Evolutionary conservation across 169 alveolate species (phyloP), one percentile per base, ranked within the genome.

Genomic region (Haemoproteus tartakovskyi): DNA sequence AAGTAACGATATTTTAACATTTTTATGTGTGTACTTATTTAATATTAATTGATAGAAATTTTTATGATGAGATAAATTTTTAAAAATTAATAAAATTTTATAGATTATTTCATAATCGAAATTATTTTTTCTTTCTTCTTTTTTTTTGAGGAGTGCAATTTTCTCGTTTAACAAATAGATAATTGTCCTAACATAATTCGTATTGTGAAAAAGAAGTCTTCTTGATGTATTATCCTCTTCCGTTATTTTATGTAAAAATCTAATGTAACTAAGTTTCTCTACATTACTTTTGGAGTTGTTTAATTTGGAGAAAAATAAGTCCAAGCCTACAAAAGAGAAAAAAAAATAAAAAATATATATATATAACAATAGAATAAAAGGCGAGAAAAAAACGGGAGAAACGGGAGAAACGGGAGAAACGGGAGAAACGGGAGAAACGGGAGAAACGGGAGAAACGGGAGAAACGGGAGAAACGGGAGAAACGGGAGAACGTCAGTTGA

Each of bases 1-100:
- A 3, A 74, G 12, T n/a, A 74, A 50, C 4, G 84, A 74, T 2
- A 74, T 43, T 57, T 74, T 74, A 11, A 19, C 64, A 56, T 74
- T 74, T 74, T 74, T 74, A 45, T 74, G 84, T 43, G 84, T 74
- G 36, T 56, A 74, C 12, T 74, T 62, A 27, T 57, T 54, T 27
- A 74, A 19, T 1, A 74, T 74, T 29, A 57, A 30, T 22, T 61
- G 45, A 27, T 74, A 74, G 40, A 74, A 74, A 16, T 47, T 74
- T 46, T 46, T 56, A 46, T 74, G 50, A 38, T 59, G 43, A 14
- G 84, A 45, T 22, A 74, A 46, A 45, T 74, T 74, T 6, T 74
- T 74, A 43, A 74, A 74, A 45, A 74, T 74, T 46, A 74, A 61
- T 9, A 74, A 30, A 0, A 74, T 18, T 59, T 46, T 74, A 50